phyloP scores from a whole-genome alignment of 2,329 filamentous ascomycete genomes.

The Colletotrichum sp. region DNA sequence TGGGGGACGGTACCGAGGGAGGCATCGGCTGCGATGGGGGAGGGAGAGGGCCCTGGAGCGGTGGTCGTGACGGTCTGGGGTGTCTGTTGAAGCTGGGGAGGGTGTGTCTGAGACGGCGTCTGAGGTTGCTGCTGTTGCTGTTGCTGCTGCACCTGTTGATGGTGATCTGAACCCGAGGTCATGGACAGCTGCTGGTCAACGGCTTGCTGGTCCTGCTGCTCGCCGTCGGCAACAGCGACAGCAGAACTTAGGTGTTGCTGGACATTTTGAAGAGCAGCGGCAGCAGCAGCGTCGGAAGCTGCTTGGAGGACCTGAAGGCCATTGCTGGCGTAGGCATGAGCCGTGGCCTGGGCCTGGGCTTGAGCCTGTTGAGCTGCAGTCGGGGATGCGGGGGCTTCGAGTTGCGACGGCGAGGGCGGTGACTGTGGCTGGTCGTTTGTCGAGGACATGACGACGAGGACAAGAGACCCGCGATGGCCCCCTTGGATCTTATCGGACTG shows the following conservation, averaged over 20 bases:
- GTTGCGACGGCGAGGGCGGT: neutral
- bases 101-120: neutral
- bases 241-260: slow-evolving; percentile 34
- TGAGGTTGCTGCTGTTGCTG: slow-evolving; percentile 20
- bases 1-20: neutral
- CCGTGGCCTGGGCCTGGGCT: slow-evolving; percentile 27
- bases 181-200: neutral
- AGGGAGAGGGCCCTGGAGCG: neutral
- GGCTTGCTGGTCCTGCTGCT: neutral
- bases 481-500: slow-evolving; percentile 2
- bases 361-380: neutral
- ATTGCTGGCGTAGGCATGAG: slow-evolving; percentile 51
- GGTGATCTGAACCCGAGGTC: neutral
- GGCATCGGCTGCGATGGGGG: neutral
- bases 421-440: slow-evolving; percentile 2
- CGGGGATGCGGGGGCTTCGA: neutral
- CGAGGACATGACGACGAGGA: neutral
- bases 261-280: slow-evolving; percentile 43
- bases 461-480: neutral
- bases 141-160: slow-evolving; percentile 11
- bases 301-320: slow-evolving; percentile 51
- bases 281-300: slow-evolving; percentile 43
- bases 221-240: slow-evolving; percentile 23
- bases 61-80: neutral
- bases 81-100: slow-evolving; percentile 22